A percentile compares a stretch with the other conserved stretches of the same genome.
Evolutionary conservation across 2,329 filamentous ascomycete genomes (phyloP).

Genomic region (Calycina herbarum): DNA sequence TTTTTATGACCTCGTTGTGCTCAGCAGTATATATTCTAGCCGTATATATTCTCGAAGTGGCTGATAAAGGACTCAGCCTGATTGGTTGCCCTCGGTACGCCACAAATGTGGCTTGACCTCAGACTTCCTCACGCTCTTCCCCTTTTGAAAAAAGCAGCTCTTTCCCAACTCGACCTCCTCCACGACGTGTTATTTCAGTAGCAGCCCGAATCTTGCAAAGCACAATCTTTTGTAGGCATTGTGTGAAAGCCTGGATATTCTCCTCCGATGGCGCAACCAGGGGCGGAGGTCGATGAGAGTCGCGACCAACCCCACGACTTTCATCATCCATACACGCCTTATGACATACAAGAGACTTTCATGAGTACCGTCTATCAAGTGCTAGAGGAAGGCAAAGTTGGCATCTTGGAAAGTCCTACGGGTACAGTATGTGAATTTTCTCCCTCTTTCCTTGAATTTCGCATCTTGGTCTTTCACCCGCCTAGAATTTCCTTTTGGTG

Average conservation of each 20-base stretch:
- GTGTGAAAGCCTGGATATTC: neutral
- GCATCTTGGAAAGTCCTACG: conserved; percentile 73
- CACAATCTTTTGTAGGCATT: no score
- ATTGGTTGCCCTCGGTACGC: no score
- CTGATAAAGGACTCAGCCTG: no score
- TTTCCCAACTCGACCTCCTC: no score
- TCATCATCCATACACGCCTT: conserved; percentile 70
- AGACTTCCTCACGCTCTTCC: no score
- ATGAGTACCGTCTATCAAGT: conserved; percentile 70
- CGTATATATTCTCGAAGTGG: no score
- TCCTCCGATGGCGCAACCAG: neutral
- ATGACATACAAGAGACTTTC: conserved; percentile 68
- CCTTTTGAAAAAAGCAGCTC: no score
- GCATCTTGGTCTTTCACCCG: neutral
- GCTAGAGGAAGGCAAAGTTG: conserved; percentile 65
- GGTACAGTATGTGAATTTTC: conserved; percentile 47
- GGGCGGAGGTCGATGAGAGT: neutral
- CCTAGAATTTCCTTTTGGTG: neutral
- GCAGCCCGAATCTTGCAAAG: no score
- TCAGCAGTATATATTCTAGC: no score
- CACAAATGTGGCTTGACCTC: no score
- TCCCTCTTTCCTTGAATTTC: neutral
- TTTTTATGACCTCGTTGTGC: no score
- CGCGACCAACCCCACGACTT: conserved; percentile 47
- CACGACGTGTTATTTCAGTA: no score